Percentiles rank a stretch among this genome's conserved stretches.
Evolutionary conservation across 116 monocot species (phyloP).

Genomic region (Zostera marina): DNA sequence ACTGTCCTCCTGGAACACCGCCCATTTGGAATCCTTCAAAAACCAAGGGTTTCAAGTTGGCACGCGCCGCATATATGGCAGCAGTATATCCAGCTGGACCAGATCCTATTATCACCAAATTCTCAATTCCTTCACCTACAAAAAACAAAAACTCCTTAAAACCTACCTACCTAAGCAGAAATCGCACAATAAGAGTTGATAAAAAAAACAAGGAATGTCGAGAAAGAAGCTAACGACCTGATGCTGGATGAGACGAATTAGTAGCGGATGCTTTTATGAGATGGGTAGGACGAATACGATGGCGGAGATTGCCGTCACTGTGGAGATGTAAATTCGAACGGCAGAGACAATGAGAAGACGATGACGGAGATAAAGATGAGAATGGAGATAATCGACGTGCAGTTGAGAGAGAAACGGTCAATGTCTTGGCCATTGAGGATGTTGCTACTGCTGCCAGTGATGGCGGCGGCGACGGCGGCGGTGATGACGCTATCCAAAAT

Average conservation of each 20-base stretch:
- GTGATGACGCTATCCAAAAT: not conserved
- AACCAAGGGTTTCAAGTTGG: slow-evolving; percentile 87
- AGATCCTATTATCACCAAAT: slow-evolving; percentile 90
- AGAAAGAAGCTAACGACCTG: not conserved
- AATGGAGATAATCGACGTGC: too few species aligned
- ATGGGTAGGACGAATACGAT: too few species aligned
- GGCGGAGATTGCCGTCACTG: too few species aligned
- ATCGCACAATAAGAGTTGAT: not conserved
- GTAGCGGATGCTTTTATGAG: too few species aligned
- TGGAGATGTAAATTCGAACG: too few species aligned
- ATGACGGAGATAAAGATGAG: too few species aligned
- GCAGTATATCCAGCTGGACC: slow-evolving; percentile 98
- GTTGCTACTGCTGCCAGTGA: not conserved
- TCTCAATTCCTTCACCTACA: slow-evolving; percentile 58
- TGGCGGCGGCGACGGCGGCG: not conserved
- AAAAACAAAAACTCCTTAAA: not conserved
- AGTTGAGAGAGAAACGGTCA: not conserved
- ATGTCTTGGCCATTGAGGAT: too few species aligned
- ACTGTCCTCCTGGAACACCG: slow-evolving; percentile 96
- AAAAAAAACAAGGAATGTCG: not conserved
- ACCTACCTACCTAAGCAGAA: not conserved
- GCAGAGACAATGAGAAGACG: too few species aligned
- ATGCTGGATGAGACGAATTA: not conserved
- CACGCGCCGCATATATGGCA: slow-evolving; percentile 93
- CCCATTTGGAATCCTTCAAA: slow-evolving; percentile 96